Evolutionary conservation across 176 grass and related monocot species (phyloP).

Genomic region (Chrysopogon serrulatus): DNA sequence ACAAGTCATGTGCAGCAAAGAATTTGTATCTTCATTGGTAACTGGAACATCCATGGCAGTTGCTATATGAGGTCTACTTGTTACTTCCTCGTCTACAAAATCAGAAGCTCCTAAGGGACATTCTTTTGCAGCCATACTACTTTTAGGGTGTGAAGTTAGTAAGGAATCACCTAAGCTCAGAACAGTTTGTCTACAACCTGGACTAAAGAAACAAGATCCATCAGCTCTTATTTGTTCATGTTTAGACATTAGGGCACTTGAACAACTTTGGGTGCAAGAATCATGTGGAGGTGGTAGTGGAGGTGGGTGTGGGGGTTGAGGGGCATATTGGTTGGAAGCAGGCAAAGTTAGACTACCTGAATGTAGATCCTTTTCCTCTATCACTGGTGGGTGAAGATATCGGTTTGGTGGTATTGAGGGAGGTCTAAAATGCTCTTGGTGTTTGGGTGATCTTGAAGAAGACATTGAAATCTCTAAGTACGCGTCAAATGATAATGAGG

Average conservation of each 20-base stretch:
- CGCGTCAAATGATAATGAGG: slow-evolving; percentile 34
- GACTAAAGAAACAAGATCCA: slow-evolving; percentile 13
- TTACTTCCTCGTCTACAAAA: slow-evolving; percentile 23
- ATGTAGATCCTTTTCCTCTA: slow-evolving; percentile 20
- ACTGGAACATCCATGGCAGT: background rate
- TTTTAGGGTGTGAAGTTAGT: slow-evolving; percentile 14
- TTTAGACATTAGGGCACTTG: background rate
- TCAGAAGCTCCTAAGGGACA: background rate
- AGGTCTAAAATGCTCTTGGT: slow-evolving; percentile 14
- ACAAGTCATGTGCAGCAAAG: background rate
- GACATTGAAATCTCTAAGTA: slow-evolving; percentile 28
- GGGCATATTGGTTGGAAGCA: slow-evolving; percentile 1
- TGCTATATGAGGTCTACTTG: slow-evolving; percentile 11
- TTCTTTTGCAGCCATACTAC: slow-evolving; percentile 17
- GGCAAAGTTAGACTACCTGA: slow-evolving; percentile 17
- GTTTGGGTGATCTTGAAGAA: slow-evolving; percentile 16
- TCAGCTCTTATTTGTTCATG: slow-evolving; percentile 25
- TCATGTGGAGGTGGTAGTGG: background rate
- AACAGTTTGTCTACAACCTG: slow-evolving; percentile 21
- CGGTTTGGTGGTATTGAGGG: background rate
- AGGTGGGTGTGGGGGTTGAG: slow-evolving; percentile 10
- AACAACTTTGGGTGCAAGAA: slow-evolving; percentile 16
- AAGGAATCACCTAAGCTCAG: slow-evolving; percentile 2
- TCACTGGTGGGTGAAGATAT: slow-evolving; percentile 5
- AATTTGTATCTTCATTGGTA: slow-evolving; percentile 23